Conservation (phyloP, 495 filamentous ascomycete species). For the Neurospora intermedia region DNA sequence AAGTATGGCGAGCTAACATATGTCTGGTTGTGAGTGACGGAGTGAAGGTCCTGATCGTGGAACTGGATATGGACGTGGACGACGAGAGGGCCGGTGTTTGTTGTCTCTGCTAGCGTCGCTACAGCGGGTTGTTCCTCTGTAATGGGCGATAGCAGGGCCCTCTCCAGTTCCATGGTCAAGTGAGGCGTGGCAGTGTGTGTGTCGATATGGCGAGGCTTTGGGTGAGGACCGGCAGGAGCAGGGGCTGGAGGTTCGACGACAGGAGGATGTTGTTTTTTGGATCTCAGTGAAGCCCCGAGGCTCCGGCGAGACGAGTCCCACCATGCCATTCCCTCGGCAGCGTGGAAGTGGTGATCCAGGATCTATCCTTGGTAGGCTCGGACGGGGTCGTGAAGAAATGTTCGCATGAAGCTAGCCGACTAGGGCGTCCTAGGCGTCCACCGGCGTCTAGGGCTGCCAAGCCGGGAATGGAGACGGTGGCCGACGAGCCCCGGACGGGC, state of each 20-base stretch:
- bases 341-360: not conserved
- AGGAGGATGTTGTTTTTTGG: slow-evolving; percentile 8
- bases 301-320: slow-evolving; percentile 17
- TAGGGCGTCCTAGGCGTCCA: not conserved
- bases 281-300: slow-evolving; percentile 3
- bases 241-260: slow-evolving; percentile 12
- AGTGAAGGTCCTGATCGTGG: slow-evolving; percentile 30
- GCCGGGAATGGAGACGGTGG: not conserved
- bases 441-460: not conserved
- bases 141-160: slow-evolving; percentile 14
- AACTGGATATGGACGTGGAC: slow-evolving; percentile 36
- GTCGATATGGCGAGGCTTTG: slow-evolving; percentile 1
- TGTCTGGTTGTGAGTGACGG: slow-evolving; percentile 23
- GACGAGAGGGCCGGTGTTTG: slow-evolving; percentile 6
- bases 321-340: slow-evolving; percentile 17
- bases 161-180: slow-evolving; percentile 15
- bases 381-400: slow-evolving; percentile 1
- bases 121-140: slow-evolving; percentile 11
- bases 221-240: not conserved
- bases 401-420: not conserved
- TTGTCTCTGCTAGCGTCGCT: not conserved
- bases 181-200: not conserved
- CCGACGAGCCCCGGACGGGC: not conserved
- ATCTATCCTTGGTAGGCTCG: not conserved
- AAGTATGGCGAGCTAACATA: slow-evolving; percentile 32